phyloP scores from a whole-genome alignment of 2,329 filamentous ascomycete species.

The Cucurbitaria berberidis region DNA sequence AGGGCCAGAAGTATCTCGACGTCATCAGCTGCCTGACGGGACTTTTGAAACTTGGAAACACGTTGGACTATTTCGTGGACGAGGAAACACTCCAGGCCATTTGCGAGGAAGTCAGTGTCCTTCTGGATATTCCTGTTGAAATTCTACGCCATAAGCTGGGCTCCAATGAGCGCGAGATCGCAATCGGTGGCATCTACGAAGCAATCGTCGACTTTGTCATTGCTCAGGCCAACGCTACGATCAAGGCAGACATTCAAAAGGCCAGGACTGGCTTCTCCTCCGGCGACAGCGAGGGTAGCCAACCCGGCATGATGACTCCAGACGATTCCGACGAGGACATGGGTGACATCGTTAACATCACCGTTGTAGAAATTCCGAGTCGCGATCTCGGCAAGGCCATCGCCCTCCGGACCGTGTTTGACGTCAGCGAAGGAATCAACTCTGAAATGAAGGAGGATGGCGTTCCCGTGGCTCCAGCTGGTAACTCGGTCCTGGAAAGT shows the following conservation, averaged over 20 bases:
- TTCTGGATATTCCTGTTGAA: constrained; percentile 87
- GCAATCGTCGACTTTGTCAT: constrained; percentile 95
- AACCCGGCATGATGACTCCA: constrained; percentile 66
- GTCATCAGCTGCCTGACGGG: constrained; percentile 86
- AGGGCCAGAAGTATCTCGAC: constrained; percentile 79
- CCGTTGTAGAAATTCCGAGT: constrained; percentile 83
- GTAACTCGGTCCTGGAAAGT: constrained; percentile 84
- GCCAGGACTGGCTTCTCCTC: constrained; percentile 71
- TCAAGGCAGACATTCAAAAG: constrained; percentile 74
- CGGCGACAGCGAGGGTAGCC: constrained; percentile 61
- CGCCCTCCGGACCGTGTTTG: constrained; percentile 89
- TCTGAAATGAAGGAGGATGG: constrained; percentile 97
- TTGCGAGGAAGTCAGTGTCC: constrained; percentile 85
- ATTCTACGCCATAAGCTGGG: constrained; percentile 78
- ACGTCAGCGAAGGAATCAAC: constrained; percentile 92
- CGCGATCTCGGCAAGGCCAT: constrained; percentile 83
- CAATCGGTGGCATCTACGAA: constrained; percentile 90
- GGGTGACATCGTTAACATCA: constrained; percentile 86
- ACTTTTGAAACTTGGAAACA: constrained; percentile 89
- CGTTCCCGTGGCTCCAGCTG: constrained; percentile 73
- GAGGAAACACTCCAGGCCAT: constrained; percentile 83
- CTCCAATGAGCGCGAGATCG: constrained; percentile 80
- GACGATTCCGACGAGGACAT: constrained; percentile 71
- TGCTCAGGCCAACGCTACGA: constrained; percentile 83
- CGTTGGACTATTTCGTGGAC: constrained; percentile 82